Conservation (phyloP, 148 eudicot species). For the Polygonum aviculare region DNA sequence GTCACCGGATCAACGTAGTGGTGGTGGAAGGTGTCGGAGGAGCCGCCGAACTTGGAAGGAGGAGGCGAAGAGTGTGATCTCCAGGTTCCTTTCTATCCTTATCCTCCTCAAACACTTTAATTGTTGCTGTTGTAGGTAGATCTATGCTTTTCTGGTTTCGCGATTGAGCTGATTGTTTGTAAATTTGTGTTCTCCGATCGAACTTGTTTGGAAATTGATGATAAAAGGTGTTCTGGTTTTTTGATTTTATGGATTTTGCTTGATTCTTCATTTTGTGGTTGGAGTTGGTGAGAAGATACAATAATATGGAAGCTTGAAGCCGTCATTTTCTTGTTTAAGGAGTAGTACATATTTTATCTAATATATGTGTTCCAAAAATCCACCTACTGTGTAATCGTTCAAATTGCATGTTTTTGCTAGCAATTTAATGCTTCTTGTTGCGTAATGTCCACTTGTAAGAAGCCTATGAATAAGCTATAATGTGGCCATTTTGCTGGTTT, state of each 20-base stretch:
- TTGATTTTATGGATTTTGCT: neutral
- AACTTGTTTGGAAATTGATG: neutral
- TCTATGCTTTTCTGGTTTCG: neutral
- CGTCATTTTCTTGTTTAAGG: neutral
- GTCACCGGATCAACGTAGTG: too few species aligned
- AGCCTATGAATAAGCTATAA: too few species aligned
- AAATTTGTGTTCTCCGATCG: neutral
- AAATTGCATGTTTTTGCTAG: too few species aligned
- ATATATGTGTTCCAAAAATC: too few species aligned
- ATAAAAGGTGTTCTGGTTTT: neutral
- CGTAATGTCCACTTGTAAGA: too few species aligned
- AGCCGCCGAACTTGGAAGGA: too few species aligned
- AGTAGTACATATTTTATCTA: neutral
- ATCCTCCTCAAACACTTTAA: neutral
- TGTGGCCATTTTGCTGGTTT: too few species aligned
- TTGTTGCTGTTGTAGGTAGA: neutral
- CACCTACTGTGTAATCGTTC: too few species aligned
- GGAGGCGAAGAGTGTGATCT: conserved; percentile 25
- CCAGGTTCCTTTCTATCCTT: conserved; percentile 29
- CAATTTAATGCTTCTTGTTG: too few species aligned
- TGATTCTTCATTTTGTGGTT: neutral
- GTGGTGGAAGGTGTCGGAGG: too few species aligned
- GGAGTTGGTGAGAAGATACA: neutral
- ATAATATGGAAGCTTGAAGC: neutral
- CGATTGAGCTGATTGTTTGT: neutral